These are phyloP conservation scores for Starmerella gropengiesseri DNA, from an alignment of 805 yeast genomes.

Conservation along the genomic window DNA sequence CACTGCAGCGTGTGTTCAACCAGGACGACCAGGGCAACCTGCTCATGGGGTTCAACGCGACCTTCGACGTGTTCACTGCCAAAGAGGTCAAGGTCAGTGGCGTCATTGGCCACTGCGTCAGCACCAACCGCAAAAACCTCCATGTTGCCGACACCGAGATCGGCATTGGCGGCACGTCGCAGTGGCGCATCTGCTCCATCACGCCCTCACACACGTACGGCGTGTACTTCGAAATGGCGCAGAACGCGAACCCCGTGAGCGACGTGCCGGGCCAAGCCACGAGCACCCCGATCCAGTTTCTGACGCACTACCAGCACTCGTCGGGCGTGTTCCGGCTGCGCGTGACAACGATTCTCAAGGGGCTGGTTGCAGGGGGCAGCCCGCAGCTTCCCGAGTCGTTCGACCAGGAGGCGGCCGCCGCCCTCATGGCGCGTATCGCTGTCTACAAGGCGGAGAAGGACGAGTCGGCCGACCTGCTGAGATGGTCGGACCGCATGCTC, in stretches of 20 bases:
- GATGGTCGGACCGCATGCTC: conserved; percentile 90
- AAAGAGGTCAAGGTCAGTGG: conserved; percentile 84
- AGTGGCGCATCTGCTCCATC: conserved; percentile 74
- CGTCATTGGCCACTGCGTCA: conserved; percentile 82
- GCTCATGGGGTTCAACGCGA: conserved; percentile 82
- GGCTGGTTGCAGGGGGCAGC: conserved; percentile 43
- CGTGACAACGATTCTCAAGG: conserved; percentile 70
- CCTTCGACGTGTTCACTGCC: conserved; percentile 76
- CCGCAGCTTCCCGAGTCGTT: conserved; percentile 54
- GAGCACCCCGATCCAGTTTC: conserved; percentile 51
- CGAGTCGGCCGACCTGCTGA: conserved; percentile 71
- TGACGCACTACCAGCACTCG: conserved; percentile 91
- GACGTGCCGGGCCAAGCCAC: conserved; percentile 24
- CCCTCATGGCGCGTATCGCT: conserved; percentile 80
- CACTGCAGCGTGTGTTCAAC: conserved; percentile 73
- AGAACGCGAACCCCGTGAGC: conserved; percentile 28
- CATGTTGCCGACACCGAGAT: conserved; percentile 82
- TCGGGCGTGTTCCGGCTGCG: conserved; percentile 80
- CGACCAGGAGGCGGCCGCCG: conserved; percentile 98
- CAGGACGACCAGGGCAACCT: conserved; percentile 82
- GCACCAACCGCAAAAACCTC: conserved; percentile 48
- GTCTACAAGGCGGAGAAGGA: conserved; percentile 72
- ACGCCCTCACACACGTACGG: conserved; percentile 86
- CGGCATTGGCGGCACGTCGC: conserved; percentile 86
- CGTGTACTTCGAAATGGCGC: conserved; percentile 70